A percentile compares a stretch with the other conserved stretches of the same genome.
Evolutionary conservation across 2,329 filamentous ascomycete species (phyloP).

Genomic region (Diaporthe ampelina): DNA sequence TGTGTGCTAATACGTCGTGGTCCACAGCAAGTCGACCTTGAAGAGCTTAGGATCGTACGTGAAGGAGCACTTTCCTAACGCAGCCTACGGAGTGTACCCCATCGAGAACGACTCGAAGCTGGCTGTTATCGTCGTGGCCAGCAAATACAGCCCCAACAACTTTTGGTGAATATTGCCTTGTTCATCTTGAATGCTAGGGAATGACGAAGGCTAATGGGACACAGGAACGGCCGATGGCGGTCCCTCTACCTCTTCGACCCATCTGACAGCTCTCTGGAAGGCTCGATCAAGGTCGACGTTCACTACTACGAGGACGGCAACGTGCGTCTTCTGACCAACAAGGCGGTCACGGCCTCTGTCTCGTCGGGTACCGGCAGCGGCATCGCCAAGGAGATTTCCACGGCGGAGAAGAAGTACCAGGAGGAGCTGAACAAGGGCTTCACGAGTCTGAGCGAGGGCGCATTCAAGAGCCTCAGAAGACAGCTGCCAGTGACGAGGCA

Average conservation of each 20-base stretch:
- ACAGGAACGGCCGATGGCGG: slow-evolving; percentile 95
- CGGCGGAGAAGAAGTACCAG: slow-evolving; percentile 91
- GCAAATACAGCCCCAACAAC: slow-evolving; percentile 98
- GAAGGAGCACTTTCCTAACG: slow-evolving; percentile 88
- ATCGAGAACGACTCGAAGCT: slow-evolving; percentile 81
- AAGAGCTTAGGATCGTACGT: slow-evolving; percentile 84
- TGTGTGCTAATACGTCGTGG: slow-evolving; percentile 25
- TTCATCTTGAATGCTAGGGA: background rate
- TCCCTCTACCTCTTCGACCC: slow-evolving; percentile 86
- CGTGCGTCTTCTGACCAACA: slow-evolving; percentile 91
- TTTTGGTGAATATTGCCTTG: slow-evolving; percentile 78
- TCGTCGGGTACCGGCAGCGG: slow-evolving; percentile 74
- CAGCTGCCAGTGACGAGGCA: slow-evolving; percentile 97
- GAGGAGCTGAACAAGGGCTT: slow-evolving; percentile 96
- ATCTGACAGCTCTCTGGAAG: slow-evolving; percentile 76
- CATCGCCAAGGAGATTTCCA: slow-evolving; percentile 83
- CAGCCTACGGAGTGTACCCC: slow-evolving; percentile 86
- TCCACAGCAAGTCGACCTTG: slow-evolving; percentile 81
- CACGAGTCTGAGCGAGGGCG: slow-evolving; percentile 88
- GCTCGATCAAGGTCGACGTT: slow-evolving; percentile 91
- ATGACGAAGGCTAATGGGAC: slow-evolving; percentile 13
- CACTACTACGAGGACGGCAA: slow-evolving; percentile 99
- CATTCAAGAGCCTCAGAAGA: slow-evolving; percentile 92
- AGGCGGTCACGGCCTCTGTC: slow-evolving; percentile 76
- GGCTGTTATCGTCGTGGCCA: slow-evolving; percentile 88